phyloP scores from a whole-genome alignment of 2,329 filamentous ascomycete genomes.

The Calycina herbarum region DNA sequence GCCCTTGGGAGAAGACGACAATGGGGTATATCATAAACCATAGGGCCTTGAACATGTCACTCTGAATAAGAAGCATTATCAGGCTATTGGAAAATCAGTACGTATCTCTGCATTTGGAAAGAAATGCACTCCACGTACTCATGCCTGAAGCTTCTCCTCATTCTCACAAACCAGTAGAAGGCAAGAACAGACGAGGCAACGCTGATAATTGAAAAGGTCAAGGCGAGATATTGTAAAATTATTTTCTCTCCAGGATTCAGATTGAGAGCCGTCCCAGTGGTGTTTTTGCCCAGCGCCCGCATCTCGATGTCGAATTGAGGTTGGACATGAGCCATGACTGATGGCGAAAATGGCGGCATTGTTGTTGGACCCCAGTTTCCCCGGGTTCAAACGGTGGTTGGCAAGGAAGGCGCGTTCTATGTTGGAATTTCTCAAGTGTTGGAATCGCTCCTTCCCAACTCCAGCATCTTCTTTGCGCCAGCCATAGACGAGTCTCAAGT shows the following conservation, averaged over 20 bases:
- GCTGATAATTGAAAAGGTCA: conserved; percentile 52
- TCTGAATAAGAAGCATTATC: conserved; percentile 71
- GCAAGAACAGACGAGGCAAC: conserved; percentile 55
- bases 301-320: conserved; percentile 16
- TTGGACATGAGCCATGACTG: conserved; percentile 11
- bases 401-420: conserved; percentile 7
- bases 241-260: conserved; percentile 26
- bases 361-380: not conserved
- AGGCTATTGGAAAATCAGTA: conserved; percentile 49
- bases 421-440: conserved; percentile 11
- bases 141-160: conserved; percentile 73
- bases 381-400: not conserved
- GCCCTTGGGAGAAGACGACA: conserved; percentile 54
- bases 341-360: conserved; percentile 31
- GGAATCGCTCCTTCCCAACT: conserved; percentile 9
- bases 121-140: conserved; percentile 50
- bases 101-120: not conserved
- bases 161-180: conserved; percentile 72
- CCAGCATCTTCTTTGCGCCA: conserved; percentile 17
- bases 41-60: conserved; percentile 68
- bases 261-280: conserved; percentile 12
- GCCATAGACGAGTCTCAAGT: not conserved
- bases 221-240: conserved; percentile 35
- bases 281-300: conserved; percentile 22
- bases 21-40: conserved; percentile 68